These are phyloP conservation scores for Acacia acuminata DNA, from an alignment of 306 rosid genomes.

Conservation along the genomic window DNA sequence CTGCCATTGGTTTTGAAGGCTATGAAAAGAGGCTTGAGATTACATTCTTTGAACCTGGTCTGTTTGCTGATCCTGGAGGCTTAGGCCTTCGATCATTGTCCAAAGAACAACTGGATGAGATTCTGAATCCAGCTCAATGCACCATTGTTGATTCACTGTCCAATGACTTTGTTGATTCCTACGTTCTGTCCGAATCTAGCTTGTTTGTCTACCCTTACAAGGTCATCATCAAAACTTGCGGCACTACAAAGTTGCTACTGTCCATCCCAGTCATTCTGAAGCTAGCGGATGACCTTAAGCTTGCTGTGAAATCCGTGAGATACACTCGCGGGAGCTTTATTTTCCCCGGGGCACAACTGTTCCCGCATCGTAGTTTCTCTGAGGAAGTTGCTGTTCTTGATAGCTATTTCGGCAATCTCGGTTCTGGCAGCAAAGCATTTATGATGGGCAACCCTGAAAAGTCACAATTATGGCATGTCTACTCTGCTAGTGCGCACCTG, in stretches of 20 bases:
- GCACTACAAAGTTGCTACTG: slow-evolving; percentile 84
- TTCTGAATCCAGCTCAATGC: slow-evolving; percentile 85
- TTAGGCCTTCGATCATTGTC: slow-evolving; percentile 77
- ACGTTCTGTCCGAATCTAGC: slow-evolving; percentile 96
- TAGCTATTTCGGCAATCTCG: slow-evolving; percentile 66
- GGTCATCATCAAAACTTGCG: slow-evolving; percentile 89
- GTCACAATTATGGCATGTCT: slow-evolving; percentile 80
- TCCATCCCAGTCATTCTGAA: slow-evolving; percentile 79
- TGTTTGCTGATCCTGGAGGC: slow-evolving; percentile 70
- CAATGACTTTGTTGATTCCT: slow-evolving; percentile 78
- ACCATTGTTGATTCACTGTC: slow-evolving; percentile 84
- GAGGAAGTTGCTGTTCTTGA: slow-evolving; percentile 84
- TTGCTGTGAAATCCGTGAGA: slow-evolving; percentile 76
- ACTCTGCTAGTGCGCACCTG: slow-evolving; percentile 61
- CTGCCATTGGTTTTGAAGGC: slow-evolving; percentile 97
- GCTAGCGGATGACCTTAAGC: slow-evolving; percentile 60
- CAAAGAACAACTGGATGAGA: slow-evolving; percentile 69
- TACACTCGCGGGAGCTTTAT: slow-evolving; percentile 91
- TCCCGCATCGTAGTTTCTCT: slow-evolving; percentile 76
- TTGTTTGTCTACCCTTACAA: slow-evolving; percentile 79
- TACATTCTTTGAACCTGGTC: slow-evolving; percentile 61
- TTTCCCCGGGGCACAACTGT: slow-evolving; percentile 83
- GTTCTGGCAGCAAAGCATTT: slow-evolving; percentile 66
- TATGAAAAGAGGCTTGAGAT: slow-evolving; percentile 96
- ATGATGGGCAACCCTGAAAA: slow-evolving; percentile 66